Percentiles rank a stretch among this genome's conserved stretches.
Conservation (phyloP, 23 red algal species). For the Gracilaria gracilis region DNA sequence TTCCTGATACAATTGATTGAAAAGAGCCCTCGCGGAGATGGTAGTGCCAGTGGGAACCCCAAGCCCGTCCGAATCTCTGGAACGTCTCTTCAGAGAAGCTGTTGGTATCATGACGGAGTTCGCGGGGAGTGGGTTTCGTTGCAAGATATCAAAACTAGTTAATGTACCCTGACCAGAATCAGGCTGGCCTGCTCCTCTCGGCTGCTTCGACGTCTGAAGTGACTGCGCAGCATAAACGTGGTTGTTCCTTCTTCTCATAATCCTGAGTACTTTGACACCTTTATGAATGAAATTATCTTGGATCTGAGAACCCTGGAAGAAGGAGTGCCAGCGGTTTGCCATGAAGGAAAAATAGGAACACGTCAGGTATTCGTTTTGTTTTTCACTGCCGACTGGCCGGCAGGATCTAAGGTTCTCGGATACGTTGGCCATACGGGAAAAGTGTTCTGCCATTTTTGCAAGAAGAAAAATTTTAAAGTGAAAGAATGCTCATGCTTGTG, state of each 20-base stretch:
- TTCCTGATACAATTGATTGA: too few species aligned
- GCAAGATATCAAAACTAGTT: not conserved
- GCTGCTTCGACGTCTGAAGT: too few species aligned
- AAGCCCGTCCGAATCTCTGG: not conserved
- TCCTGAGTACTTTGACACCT: conserved; percentile 20
- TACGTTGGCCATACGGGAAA: conserved; percentile 7
- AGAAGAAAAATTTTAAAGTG: not conserved
- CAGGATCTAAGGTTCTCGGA: conserved; percentile 13
- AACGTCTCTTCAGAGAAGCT: conserved; percentile 8
- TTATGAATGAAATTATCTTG: not conserved
- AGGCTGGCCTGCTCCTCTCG: too few species aligned
- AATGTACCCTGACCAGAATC: too few species aligned
- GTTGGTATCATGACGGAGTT: conserved; percentile 14
- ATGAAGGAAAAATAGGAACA: not conserved
- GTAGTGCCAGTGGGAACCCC: conserved; percentile 6
- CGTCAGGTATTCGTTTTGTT: conserved; percentile 3
- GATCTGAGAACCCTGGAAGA: conserved; percentile 13
- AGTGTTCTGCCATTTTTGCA: conserved; percentile 3
- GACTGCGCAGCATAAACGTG: not conserved
- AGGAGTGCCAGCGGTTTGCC: not conserved
- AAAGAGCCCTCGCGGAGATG: not conserved
- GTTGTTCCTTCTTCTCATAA: conserved; percentile 10
- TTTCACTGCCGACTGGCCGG: conserved; percentile 4
- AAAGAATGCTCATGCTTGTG: not conserved
- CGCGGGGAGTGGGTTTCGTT: not conserved